Evolutionary conservation across 1,284 basidiomycete genomes (phyloP), one percentile per base, ranked within the genome.

Genomic region (Cystobasidiaceae sp.): DNA sequence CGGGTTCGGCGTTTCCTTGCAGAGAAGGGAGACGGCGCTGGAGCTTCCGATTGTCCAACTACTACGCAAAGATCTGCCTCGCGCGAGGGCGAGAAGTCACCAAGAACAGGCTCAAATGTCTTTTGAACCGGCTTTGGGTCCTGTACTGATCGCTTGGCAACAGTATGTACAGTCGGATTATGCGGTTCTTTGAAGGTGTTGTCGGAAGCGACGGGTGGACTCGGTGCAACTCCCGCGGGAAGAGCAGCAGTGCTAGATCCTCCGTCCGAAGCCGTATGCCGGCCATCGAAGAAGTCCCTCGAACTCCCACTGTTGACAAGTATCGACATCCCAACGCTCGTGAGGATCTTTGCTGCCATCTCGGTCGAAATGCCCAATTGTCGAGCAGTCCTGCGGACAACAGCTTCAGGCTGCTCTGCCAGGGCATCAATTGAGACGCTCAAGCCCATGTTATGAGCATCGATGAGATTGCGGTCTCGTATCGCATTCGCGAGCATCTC

Each of bases 381-480:
- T 28, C 49, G 27, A 9, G 63, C 63, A 25, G 63, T 60, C 45
- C 59, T 60, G 6, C 34, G 19, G 46, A 66, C 46, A 4, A 66
- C 63, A 17, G 48, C 49, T 44, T 66, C 63, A 13, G 63, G 63
- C 32, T 66, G 55, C 27, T 66, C 57, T 27, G 63, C 63, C 9
- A 66, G 41, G 2, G 63, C 63, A 11, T 66, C 51, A 21, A 66
- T 66, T 15, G 63, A 66, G 21, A 66, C 55, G 28, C 46, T 51
- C 30, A 66, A 37, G n/a, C 57, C 63, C 63, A 66, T 58, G 52
- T 64, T 64, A 34, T 51, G 61, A 23, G 61, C 61, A 32, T 64
- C 61, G 15, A 50, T 44, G 13, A 64, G 61, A 25, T 55, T 45
- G 17, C 61, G 51, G n/a, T 66, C 63, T 17, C 55, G 33, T 13